Percentiles rank a stretch among this genome's conserved stretches.
Evolutionary conservation across 371 early-diverging fungal species (phyloP).

Genomic region (Mortierella sp.): DNA sequence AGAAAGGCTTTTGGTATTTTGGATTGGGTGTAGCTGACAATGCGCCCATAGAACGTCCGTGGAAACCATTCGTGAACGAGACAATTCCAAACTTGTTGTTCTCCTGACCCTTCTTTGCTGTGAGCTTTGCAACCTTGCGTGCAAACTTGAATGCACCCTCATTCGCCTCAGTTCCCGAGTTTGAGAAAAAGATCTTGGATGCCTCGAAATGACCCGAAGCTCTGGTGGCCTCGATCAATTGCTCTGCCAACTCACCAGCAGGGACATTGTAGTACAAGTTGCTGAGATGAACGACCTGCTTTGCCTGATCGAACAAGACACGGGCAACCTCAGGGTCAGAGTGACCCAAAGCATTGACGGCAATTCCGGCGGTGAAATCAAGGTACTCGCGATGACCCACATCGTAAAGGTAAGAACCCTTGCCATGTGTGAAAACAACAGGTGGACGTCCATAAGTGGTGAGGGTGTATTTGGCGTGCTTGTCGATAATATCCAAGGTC

Average conservation of each 20-base stretch:
- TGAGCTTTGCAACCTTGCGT: constrained; percentile 85
- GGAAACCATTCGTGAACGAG: constrained; percentile 91
- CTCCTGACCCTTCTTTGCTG: constrained; percentile 72
- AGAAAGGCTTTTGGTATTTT: constrained; percentile 94
- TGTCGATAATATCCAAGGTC: constrained; percentile 59
- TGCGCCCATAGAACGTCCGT: constrained; percentile 95
- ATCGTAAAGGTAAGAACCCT: constrained; percentile 83
- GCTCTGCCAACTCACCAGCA: constrained; percentile 79
- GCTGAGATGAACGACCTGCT: constrained; percentile 80
- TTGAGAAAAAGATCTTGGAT: constrained; percentile 85
- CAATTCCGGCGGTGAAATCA: constrained; percentile 92
- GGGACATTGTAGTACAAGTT: constrained; percentile 89
- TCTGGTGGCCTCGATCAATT: constrained; percentile 70
- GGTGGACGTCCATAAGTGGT: constrained; percentile 76
- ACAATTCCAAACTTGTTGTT: constrained; percentile 74
- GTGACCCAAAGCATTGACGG: constrained; percentile 93
- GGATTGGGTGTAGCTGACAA: constrained; percentile 90
- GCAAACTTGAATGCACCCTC: constrained; percentile 97
- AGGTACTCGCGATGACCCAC: constrained; percentile 75
- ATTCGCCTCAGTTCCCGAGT: constrained; percentile 94
- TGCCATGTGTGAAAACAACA: constrained; percentile 78
- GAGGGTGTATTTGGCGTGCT: constrained; percentile 69
- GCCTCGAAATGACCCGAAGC: constrained; percentile 63
- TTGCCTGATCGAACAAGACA: constrained; percentile 83
- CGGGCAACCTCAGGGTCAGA: constrained; percentile 76